Base-by-base conservation (phyloP, 2,329 filamentous ascomycete species). In the Phoma sp. region DNA sequence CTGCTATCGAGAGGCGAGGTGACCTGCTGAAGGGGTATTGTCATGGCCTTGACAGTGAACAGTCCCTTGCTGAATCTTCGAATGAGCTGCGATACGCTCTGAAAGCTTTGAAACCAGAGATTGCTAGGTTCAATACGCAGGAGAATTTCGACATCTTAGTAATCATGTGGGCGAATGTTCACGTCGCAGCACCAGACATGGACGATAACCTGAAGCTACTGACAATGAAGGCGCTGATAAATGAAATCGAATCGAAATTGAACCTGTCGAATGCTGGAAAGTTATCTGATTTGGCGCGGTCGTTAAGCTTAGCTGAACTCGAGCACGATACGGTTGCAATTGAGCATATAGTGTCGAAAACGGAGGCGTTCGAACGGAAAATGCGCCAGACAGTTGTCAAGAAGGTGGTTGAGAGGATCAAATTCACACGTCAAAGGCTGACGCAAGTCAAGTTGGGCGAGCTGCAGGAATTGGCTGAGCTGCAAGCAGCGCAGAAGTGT, bases 71-170 rank as follows among this genome's bases (percentile, higher is more conserved):
- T 12, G 25, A 18, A 3, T 39, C 42, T 14, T 43, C 33, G 30
- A 25, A 36, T 5, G 42, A 47, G 28, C 30, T 69, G 5, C 46
- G 56, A 4, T 42, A 52, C 20, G 58, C 62, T 6, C 33, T 69
- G 2, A 59, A 57, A 25, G 56, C 43, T 25, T 64, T 61, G 21
- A 57, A 61, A 7, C 62, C 66, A 7, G 67, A 67, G 32, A 61
- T 57, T 21, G 46, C 38, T 28, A 1, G 7, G 2, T 70, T 69
- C 30, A 26, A 38, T 20, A 50, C 42, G 7, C 56, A 64, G 33
- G 42, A 59, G 7, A 38, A 57, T 1, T 55, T 54, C 21, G 32
- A 60, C 15, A 50, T 66, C 20, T 26, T 69, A 4, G 23, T 59
- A 4, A 50, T 62, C 1, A 53, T 69, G 26, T 53, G 63, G 33